A percentile compares a stretch with the other conserved stretches of the same genome.
These are phyloP conservation scores for Areca catechu DNA, from an alignment of 176 grass and related monocot species.

Conservation along the genomic window DNA sequence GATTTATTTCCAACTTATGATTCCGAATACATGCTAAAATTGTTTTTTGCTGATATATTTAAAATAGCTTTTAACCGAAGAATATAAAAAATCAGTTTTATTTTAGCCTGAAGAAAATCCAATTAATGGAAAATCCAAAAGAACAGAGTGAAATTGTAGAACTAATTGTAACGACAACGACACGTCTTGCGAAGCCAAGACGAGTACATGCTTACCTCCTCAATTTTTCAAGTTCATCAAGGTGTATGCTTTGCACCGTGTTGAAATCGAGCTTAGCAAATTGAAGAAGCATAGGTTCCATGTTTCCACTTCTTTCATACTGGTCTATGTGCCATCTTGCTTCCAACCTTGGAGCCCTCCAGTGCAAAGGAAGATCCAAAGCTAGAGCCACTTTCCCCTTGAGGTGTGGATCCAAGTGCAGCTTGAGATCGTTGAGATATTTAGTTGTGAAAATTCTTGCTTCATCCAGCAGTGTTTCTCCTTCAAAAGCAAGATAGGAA, in stretches of 20 bases:
- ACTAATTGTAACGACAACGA: no score
- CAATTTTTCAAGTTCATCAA: slow-evolving; percentile 16
- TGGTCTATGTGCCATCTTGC: slow-evolving; percentile 34
- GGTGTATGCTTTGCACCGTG: slow-evolving; percentile 28
- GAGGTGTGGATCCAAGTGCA: background rate
- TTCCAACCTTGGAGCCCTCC: slow-evolving; percentile 30
- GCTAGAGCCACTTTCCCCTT: slow-evolving; percentile 2
- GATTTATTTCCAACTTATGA: no score
- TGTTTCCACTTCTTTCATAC: slow-evolving; percentile 6
- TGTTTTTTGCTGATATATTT: no score
- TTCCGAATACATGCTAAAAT: no score
- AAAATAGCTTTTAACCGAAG: no score
- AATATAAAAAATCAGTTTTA: no score
- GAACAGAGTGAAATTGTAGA: no score
- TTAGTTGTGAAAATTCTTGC: slow-evolving; percentile 9
- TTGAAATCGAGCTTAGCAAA: slow-evolving; percentile 44
- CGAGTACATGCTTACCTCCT: slow-evolving; percentile 14
- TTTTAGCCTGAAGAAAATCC: no score
- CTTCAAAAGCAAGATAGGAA: slow-evolving; percentile 26
- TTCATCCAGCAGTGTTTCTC: slow-evolving; percentile 23
- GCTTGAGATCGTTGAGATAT: background rate
- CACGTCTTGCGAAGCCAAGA: no score
- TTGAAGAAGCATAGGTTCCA: slow-evolving; percentile 14
- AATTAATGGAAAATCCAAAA: no score
- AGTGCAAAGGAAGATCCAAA: slow-evolving; percentile 25